Evolutionary conservation across 768 basidiomycete species (phyloP), one percentile per base, ranked within the genome.

Genomic region (Mycena metata): DNA sequence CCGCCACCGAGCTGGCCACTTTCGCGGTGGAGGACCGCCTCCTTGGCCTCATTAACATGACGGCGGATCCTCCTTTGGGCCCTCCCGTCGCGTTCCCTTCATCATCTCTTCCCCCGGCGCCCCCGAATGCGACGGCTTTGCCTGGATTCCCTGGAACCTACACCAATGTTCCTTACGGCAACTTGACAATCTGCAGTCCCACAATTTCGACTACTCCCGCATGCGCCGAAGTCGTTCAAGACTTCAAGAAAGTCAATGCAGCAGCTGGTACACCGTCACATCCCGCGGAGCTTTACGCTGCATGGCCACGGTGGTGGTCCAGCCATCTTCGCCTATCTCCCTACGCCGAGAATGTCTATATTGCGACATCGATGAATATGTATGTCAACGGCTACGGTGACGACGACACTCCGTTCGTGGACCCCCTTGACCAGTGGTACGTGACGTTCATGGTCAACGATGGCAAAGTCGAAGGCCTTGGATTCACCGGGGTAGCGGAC

Each of bases 331-430:
- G 82, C 8, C 57, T 81, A 58, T 59, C 52, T 3, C 65, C 35
- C 5, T 15, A 60, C 13, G 45, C 65, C 8, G 77, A 67, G 9
- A 41, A 71, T 12, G 39, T 55, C 16, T 82, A 80, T 65, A 0
- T 36, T 77, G 15, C 9, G 8, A 23, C 61, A 10, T 46, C 74
- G 2, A 75, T 78, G 7, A 70, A 70, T 7, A 70, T 83, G 5
- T 83, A 79, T 68, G 78, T 81, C 0, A 26, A 78, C 0, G 83
- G 84, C 12, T 84, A 80, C 50, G 83, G 84, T n/a, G 73, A 67
- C 30, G 77, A 83, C 45, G 54, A 33, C 24, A 79, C 73, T 10
- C 81, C 82, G 17, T 83, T 77, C 21, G 77, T 77, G 23, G 74
- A 67, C 36, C 24, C 15, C 12, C 21, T 30, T 3, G 21, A 13